A percentile compares a stretch with the other conserved stretches of the same genome.
These are phyloP conservation scores for Thalassiosira profunda DNA, from an alignment of 108 stramenopile genomes.

Conservation along the genomic window DNA sequence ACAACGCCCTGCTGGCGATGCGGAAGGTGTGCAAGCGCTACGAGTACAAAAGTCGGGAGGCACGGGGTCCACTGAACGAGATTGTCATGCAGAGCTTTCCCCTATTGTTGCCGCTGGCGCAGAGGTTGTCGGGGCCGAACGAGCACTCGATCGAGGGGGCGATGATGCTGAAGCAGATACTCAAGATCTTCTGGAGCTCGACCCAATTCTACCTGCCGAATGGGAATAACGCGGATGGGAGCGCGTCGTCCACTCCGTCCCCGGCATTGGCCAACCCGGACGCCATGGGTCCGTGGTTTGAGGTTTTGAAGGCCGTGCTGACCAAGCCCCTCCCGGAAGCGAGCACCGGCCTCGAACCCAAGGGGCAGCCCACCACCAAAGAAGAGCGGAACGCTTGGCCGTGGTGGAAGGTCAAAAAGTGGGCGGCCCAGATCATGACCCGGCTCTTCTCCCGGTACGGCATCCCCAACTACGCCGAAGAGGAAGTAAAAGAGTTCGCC, in stretches of 20 bases:
- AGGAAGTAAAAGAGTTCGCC: constrained; percentile 91
- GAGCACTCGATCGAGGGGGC: constrained; percentile 88
- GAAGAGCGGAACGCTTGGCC: constrained; percentile 95
- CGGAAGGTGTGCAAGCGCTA: constrained; percentile 97
- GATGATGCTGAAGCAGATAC: constrained; percentile 95
- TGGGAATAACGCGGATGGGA: constrained; percentile 64
- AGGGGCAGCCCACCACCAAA: constrained; percentile 74
- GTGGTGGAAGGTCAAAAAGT: constrained; percentile 99
- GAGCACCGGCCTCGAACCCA: constrained; percentile 63
- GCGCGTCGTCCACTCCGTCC: constrained; percentile 31
- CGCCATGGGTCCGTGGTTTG: constrained; percentile 92
- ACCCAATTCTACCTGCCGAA: constrained; percentile 95
- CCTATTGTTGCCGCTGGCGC: constrained; percentile 81
- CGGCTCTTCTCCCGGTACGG: constrained; percentile 96
- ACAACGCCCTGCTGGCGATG: constrained; percentile 94
- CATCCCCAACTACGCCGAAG: constrained; percentile 92
- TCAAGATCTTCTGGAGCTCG: constrained; percentile 98
- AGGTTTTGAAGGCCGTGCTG: constrained; percentile 70
- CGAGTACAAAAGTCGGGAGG: constrained; percentile 95
- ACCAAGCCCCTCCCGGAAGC: constrained; percentile 85
- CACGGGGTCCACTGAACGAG: constrained; percentile 90
- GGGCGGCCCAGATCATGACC: constrained; percentile 95
- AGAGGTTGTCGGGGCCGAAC: constrained; percentile 60
- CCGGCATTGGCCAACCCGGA: constrained; percentile 71
- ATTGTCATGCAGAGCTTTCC: constrained; percentile 90